Conservation (phyloP, 768 basidiomycete genomes). For the Boletus rubescentipes region DNA sequence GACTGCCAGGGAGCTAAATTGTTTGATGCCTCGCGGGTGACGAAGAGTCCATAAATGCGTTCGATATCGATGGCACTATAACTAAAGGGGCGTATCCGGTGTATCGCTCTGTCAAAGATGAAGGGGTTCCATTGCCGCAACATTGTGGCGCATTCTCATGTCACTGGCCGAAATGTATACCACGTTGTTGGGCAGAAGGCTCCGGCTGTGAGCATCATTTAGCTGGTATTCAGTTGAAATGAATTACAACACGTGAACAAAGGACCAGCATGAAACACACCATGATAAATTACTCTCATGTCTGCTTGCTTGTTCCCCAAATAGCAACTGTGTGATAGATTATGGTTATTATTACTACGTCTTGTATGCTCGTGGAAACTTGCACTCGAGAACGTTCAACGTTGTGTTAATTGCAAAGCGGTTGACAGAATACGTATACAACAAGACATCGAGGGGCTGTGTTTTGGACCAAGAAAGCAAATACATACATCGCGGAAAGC, state of each 20-base stretch:
- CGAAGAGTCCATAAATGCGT: constrained; percentile 7
- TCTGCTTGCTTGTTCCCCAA: constrained; percentile 4
- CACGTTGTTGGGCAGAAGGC: constrained; percentile 16
- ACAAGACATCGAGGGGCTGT: constrained; percentile 11
- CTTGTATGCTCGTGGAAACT: neutral
- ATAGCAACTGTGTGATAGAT: constrained; percentile 21
- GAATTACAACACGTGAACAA: constrained; percentile 14
- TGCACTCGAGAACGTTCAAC: constrained; percentile 14
- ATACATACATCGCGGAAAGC: constrained; percentile 15
- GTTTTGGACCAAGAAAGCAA: constrained; percentile 10
- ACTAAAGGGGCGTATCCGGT: constrained; percentile 9
- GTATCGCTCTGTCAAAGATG: constrained; percentile 9
- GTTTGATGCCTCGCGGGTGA: constrained; percentile 17
- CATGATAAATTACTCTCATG: constrained; percentile 17
- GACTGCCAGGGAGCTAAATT: constrained; percentile 12
- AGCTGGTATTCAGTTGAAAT: constrained; percentile 7
- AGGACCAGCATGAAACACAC: constrained; percentile 20
- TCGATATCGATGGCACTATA: constrained; percentile 10
- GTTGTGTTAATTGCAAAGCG: constrained; percentile 15
- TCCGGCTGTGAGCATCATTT: constrained; percentile 18
- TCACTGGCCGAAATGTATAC: constrained; percentile 8
- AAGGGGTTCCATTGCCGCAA: constrained; percentile 12
- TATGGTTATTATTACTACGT: constrained; percentile 7
- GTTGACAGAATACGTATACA: constrained; percentile 12
- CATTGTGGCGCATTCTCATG: constrained; percentile 27